Conservation (phyloP, 306 rosid genomes). For the Prinsepia uniflora region DNA sequence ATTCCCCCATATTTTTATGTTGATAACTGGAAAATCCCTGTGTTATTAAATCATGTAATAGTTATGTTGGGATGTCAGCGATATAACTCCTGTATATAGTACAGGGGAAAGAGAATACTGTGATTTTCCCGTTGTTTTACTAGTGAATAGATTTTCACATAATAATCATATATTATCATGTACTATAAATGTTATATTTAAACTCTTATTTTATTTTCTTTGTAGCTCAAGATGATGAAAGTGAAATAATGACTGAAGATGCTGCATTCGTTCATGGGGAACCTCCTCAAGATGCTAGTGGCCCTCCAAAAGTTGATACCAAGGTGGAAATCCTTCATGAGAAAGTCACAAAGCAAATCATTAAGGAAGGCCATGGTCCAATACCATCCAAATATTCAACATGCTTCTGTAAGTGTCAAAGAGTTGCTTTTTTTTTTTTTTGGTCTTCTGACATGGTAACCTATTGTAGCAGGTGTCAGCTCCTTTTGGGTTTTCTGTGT, state of each 20-base stretch:
- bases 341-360: constrained; percentile 74
- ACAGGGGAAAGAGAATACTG: not conserved
- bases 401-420: constrained; percentile 71
- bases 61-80: not conserved
- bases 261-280: constrained; percentile 62
- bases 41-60: too few relatives aligned
- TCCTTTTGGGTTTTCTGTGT: not conserved
- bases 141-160: not conserved
- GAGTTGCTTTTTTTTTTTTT: not conserved
- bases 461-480: not conserved
- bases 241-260: constrained; percentile 57
- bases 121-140: not conserved
- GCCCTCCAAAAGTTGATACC: constrained; percentile 77
- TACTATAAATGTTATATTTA: not conserved
- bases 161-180: not conserved
- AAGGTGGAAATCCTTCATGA: constrained; percentile 71
- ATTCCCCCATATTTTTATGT: too few relatives aligned
- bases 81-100: not conserved
- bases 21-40: too few relatives aligned
- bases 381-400: constrained; percentile 88
- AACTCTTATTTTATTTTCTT: not conserved
- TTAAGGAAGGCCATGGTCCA: constrained; percentile 83
- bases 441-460: constrained; percentile 1
- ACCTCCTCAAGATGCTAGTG: constrained; percentile 39
- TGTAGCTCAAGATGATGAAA: constrained; percentile 54